Evolutionary conservation across 2,329 filamentous ascomycete genomes (phyloP), one percentile per base, ranked within the genome.

Genomic region (Aureobasidium sp.): DNA sequence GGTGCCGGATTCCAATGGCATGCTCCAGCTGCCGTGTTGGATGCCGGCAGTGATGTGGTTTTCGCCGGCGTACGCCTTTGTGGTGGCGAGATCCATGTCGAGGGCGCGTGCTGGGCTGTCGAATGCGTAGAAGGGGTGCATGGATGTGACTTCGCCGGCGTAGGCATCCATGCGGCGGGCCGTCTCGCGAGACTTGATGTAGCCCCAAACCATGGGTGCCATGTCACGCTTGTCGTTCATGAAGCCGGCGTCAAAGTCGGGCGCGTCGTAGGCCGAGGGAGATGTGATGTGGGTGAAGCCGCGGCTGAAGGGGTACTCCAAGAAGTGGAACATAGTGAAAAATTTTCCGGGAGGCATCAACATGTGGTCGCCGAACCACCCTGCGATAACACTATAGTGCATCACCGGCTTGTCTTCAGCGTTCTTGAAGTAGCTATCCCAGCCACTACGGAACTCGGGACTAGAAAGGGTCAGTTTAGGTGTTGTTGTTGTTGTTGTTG

Each of bases 141-240:
- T 78, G 10, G 66, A 64, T 21, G 78, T 79, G 6, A 89, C 87
- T 70, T 92, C 88, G 62, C 88, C 88, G 1, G 87, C 87, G 65
- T 89, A 91, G 0, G 87, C 84, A 27, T 86, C 81, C 88, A 90
- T 90, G 64, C 87, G 83, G 3, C 88, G 81, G 1, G 88, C 88
- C 3, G 87, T 91, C 79, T 90, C 88, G 61, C 88, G 85, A 2
- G 85, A 89, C 75, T 90, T 90, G 78, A 90, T 88, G 74, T 91
- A 91, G 4, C 47, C 46, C 57, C 60, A 61, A 10, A 66, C 65
- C 85, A 89, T 90, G 9, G 88, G 87, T 0, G 85, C 87, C 88
- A 92, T 91, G 68, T 92, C 89, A 25, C 88, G 81, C 74, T 89
- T 86, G 74, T 92, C 88, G 67, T 89, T 92, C 88, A 92, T 90